These are phyloP conservation scores for Tulasnella sp. DNA, from an alignment of 768 basidiomycete species.

Conservation along the genomic window DNA sequence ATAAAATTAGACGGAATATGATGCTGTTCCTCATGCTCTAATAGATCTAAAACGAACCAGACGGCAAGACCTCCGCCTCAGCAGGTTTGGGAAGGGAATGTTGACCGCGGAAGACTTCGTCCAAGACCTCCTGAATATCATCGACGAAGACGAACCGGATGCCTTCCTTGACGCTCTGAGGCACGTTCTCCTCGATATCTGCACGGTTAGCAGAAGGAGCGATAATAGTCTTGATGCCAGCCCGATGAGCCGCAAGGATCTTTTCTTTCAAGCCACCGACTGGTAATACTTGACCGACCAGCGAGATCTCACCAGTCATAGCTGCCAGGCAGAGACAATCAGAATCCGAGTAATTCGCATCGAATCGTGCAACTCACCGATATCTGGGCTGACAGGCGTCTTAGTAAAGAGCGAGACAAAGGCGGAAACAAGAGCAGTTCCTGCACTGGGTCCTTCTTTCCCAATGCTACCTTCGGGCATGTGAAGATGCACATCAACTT, in stretches of 20 bases:
- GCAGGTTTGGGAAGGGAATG: slow-evolving; percentile 4
- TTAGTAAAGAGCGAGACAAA: slow-evolving; percentile 87
- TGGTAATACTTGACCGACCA: slow-evolving; percentile 90
- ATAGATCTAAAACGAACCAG: slow-evolving; percentile 1
- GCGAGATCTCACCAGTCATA: slow-evolving; percentile 97
- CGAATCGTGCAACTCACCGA: slow-evolving; percentile 45
- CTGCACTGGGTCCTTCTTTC: slow-evolving; percentile 94
- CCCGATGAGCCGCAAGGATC: slow-evolving; percentile 91
- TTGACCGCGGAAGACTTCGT: slow-evolving; percentile 70
- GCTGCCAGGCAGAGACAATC: slow-evolving; percentile 38
- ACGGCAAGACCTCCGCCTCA: neutral
- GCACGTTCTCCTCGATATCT: slow-evolving; percentile 97
- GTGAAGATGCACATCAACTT: slow-evolving; percentile 87
- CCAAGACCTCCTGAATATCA: slow-evolving; percentile 78
- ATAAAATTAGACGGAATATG: neutral
- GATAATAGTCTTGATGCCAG: slow-evolving; percentile 86
- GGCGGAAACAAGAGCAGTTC: slow-evolving; percentile 84
- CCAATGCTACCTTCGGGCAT: slow-evolving; percentile 93
- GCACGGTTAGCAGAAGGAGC: slow-evolving; percentile 81
- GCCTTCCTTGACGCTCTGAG: slow-evolving; percentile 88
- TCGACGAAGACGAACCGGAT: slow-evolving; percentile 94
- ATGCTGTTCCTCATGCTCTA: neutral
- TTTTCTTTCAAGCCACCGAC: slow-evolving; percentile 96
- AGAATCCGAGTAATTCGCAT: neutral
- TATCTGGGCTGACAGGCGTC: slow-evolving; percentile 72